Evolutionary conservation across 2,329 filamentous ascomycete species (phyloP).

Genomic region (Gaeumannomyces sp.): DNA sequence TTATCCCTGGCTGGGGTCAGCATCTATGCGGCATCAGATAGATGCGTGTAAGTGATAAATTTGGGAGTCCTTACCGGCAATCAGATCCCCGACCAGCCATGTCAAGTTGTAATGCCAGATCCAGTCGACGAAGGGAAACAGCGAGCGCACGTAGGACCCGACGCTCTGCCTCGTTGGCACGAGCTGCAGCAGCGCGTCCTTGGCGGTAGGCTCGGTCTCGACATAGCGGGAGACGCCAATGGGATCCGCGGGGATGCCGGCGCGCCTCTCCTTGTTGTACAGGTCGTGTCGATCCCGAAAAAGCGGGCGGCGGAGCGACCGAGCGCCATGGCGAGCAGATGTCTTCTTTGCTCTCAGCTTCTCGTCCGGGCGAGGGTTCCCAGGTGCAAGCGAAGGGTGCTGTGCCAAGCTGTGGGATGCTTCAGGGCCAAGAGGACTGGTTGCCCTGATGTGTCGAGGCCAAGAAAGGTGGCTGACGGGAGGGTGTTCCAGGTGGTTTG

Average conservation of each 20-base stretch:
- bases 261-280: constrained; percentile 9
- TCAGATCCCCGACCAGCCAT: constrained; percentile 84
- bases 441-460: not conserved
- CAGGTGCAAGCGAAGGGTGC: no score
- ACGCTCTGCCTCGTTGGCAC: constrained; percentile 53
- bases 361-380: no score
- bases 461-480: not conserved
- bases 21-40: not conserved
- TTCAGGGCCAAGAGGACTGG: no score
- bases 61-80: constrained; percentile 60
- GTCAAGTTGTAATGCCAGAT: constrained; percentile 80
- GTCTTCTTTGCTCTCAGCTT: not conserved
- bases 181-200: constrained; percentile 64
- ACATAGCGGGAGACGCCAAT: constrained; percentile 33
- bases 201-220: constrained; percentile 70
- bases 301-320: constrained; percentile 5
- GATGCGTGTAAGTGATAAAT: not conserved
- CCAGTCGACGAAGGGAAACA: constrained; percentile 91
- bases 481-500: not conserved
- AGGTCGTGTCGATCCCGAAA: constrained; percentile 10
- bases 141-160: constrained; percentile 54
- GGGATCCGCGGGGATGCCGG: constrained; percentile 22
- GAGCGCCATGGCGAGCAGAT: constrained; percentile 5
- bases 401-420: no score
- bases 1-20: constrained; percentile 8